phyloP scores from a whole-genome alignment of 2,329 filamentous ascomycete species.

The Penicillium paneum region DNA sequence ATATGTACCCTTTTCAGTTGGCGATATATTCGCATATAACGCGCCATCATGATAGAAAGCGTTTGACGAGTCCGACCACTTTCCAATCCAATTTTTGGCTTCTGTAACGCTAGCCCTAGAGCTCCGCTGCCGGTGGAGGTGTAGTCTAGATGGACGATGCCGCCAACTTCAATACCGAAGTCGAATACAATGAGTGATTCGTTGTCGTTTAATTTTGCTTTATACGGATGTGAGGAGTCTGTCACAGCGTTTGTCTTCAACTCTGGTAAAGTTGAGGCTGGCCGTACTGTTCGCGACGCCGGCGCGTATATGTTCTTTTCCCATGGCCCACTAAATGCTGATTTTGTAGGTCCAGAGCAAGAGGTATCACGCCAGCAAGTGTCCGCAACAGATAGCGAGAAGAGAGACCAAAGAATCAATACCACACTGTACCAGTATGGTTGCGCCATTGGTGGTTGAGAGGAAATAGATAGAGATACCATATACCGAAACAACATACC shows the following conservation, averaged over 20 bases:
- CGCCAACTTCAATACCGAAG: conserved; percentile 59
- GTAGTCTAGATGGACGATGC: conserved; percentile 54
- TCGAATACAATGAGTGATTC: conserved; percentile 57
- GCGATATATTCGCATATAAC: conserved; percentile 37
- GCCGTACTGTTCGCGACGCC: conserved; percentile 49
- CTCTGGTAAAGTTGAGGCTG: conserved; percentile 44
- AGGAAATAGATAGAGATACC: too few species aligned
- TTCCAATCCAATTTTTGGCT: conserved; percentile 48
- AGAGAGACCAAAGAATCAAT: conserved; percentile 16
- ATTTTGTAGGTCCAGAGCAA: conserved; percentile 50
- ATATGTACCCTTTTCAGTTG: conserved; percentile 34
- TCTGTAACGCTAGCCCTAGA: conserved; percentile 49
- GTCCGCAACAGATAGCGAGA: conserved; percentile 15
- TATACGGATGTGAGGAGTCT: conserved; percentile 31
- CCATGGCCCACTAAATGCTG: conserved; percentile 58
- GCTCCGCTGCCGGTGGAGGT: conserved; percentile 38
- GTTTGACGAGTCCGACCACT: conserved; percentile 50
- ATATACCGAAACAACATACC: neutral
- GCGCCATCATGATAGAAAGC: conserved; percentile 46
- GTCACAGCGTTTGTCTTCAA: conserved; percentile 23
- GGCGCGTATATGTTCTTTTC: conserved; percentile 58
- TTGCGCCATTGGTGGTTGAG: conserved; percentile 12
- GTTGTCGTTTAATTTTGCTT: conserved; percentile 42
- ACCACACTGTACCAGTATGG: conserved; percentile 10
- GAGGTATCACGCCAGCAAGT: conserved; percentile 56